Evolutionary conservation across 495 filamentous ascomycete species (phyloP).

Genomic region (Talaromyces proteolyticus): DNA sequence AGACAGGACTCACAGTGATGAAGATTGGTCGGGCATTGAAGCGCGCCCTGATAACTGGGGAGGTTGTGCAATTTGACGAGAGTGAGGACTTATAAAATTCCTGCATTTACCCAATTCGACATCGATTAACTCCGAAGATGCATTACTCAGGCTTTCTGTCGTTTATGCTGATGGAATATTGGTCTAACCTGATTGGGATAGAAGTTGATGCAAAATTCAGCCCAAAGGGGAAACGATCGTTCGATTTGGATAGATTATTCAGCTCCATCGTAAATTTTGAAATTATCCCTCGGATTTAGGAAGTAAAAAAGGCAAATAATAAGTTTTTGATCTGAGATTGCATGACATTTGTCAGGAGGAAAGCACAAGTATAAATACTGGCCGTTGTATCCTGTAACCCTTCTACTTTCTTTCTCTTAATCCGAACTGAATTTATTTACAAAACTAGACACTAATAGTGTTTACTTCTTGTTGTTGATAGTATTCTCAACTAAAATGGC

Average conservation of each 20-base stretch:
- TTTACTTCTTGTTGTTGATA: neutral
- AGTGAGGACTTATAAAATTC: too few species aligned
- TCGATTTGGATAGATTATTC: neutral
- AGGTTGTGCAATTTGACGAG: slow-evolving; percentile 31
- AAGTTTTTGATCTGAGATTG: neutral
- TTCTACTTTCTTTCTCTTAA: too few species aligned
- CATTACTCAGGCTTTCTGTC: too few species aligned
- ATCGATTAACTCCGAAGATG: too few species aligned
- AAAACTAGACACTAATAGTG: too few species aligned
- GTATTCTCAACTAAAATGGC: neutral
- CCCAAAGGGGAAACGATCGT: slow-evolving; percentile 3
- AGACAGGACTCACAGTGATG: slow-evolving; percentile 23
- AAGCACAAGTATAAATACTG: neutral
- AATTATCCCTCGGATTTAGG: neutral
- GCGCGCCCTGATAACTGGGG: slow-evolving; percentile 26
- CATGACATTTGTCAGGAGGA: neutral
- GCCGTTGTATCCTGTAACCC: neutral
- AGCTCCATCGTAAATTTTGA: neutral
- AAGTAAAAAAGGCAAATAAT: neutral
- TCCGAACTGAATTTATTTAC: too few species aligned
- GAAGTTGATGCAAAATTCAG: neutral
- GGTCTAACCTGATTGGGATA: neutral
- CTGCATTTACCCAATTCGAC: too few species aligned
- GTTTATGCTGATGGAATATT: too few species aligned
- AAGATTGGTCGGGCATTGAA: slow-evolving; percentile 31